phyloP scores from a whole-genome alignment of 192 early-diverging fungal genomes.

The Geosiphon pyriformis region DNA sequence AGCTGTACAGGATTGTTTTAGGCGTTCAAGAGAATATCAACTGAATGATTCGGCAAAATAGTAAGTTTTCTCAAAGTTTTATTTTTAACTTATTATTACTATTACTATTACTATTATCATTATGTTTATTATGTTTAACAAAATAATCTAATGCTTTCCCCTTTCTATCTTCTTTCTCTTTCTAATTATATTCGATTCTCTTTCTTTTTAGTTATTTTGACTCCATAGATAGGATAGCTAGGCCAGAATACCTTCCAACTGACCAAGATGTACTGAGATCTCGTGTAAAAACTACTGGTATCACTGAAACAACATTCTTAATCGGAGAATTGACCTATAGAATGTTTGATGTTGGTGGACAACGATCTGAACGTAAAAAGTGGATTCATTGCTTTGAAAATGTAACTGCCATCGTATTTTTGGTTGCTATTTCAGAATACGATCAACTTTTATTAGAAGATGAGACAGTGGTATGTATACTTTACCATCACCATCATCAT shows the following conservation, averaged over 20 bases:
- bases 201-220: conserved; percentile 77
- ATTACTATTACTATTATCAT: neutral
- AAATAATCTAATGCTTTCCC: neutral
- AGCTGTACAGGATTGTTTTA: conserved; percentile 78
- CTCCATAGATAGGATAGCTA: conserved; percentile 81
- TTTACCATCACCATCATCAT: neutral
- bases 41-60: conserved; percentile 95
- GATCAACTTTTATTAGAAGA: conserved; percentile 95
- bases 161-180: conserved; percentile 20
- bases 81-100: neutral
- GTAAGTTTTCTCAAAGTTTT: conserved; percentile 39
- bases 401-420: conserved; percentile 91
- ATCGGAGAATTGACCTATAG: conserved; percentile 91
- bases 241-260: conserved; percentile 75
- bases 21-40: conserved; percentile 86
- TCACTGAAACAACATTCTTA: conserved; percentile 90
- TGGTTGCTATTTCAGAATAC: conserved; percentile 94
- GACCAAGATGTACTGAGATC: conserved; percentile 97
- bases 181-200: conserved; percentile 12
- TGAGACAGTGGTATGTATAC: conserved; percentile 71
- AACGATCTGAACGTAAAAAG: conserved; percentile 97
- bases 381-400: conserved; percentile 99
- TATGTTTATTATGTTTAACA: neutral
- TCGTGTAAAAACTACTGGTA: conserved; percentile 95
- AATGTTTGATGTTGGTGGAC: conserved; percentile 98